These are phyloP conservation scores for Acorus gramineus DNA, from an alignment of 106 monocot genomes.

Conservation along the genomic window DNA sequence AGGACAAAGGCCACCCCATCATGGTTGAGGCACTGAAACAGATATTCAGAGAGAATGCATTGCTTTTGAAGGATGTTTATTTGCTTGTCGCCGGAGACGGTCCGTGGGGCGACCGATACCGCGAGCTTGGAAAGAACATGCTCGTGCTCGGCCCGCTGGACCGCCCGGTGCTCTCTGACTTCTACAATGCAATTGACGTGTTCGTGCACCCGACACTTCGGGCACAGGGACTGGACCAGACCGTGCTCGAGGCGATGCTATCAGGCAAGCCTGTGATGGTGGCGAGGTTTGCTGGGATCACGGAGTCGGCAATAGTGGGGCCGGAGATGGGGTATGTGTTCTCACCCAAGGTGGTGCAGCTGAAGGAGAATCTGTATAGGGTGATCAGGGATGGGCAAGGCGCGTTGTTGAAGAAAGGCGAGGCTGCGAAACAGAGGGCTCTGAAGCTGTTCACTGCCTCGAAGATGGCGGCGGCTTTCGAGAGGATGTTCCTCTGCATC, in stretches of 20 bases:
- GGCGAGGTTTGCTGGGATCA: constrained; percentile 70
- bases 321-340: constrained; percentile 64
- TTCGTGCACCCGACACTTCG: constrained; percentile 72
- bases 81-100: constrained; percentile 79
- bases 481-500: constrained; percentile 80
- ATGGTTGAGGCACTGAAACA: constrained; percentile 72
- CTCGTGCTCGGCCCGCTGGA: constrained; percentile 57
- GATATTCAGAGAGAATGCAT: constrained; percentile 24
- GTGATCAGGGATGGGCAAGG: constrained; percentile 30
- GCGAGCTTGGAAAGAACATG: constrained; percentile 35
- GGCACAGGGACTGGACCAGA: constrained; percentile 82
- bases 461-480: constrained; percentile 74
- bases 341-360: constrained; percentile 43
- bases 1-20: constrained; percentile 82
- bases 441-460: constrained; percentile 37
- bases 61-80: constrained; percentile 14
- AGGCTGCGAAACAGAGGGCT: constrained; percentile 40
- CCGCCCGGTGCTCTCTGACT: constrained; percentile 39
- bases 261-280: constrained; percentile 49
- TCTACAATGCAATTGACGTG: constrained; percentile 62
- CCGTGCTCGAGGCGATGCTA: constrained; percentile 80
- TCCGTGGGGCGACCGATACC: constrained; percentile 71
- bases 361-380: constrained; percentile 34
- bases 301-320: constrained; percentile 44
- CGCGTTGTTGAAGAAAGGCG: constrained; percentile 39